phyloP scores from a whole-genome alignment of 2,329 filamentous ascomycete species.

The Torrubiellomyces zombiae region DNA sequence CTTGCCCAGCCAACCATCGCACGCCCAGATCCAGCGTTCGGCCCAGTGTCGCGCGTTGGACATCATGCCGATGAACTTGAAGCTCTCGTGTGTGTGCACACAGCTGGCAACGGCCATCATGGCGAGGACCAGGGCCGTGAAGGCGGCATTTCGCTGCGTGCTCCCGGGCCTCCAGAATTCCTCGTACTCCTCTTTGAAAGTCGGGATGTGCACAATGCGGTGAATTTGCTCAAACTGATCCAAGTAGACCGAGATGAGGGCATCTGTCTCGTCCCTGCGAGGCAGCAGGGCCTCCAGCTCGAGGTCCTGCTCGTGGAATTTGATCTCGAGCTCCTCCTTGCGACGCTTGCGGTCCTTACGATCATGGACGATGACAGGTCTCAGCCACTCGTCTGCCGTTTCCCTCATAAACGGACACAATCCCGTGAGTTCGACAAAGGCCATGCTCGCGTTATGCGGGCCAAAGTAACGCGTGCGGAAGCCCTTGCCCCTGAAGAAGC shows the following conservation, averaged over 20 bases:
- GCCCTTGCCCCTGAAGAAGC: conserved; percentile 40
- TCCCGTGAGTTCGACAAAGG: conserved; percentile 40
- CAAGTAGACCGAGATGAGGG: conserved; percentile 31
- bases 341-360: conserved; percentile 38
- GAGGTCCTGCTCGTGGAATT: conserved; percentile 28
- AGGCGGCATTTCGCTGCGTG: conserved; percentile 29
- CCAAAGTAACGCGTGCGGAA: conserved; percentile 45
- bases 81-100: conserved; percentile 31
- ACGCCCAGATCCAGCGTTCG: conserved; percentile 38
- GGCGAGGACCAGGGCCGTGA: conserved; percentile 40
- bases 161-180: conserved; percentile 33
- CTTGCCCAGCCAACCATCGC: conserved; percentile 33
- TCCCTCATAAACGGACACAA: conserved; percentile 45
- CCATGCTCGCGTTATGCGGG: conserved; percentile 43
- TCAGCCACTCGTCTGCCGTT: conserved; percentile 44
- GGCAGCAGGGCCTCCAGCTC: conserved; percentile 34
- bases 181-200: conserved; percentile 37
- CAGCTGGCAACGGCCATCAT: conserved; percentile 45
- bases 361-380: conserved; percentile 37
- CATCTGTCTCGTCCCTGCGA: conserved; percentile 28
- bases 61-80: conserved; percentile 41
- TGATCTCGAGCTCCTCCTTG: conserved; percentile 32
- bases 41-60: conserved; percentile 38
- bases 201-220: conserved; percentile 42
- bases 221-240: conserved; percentile 39